Evolutionary conservation across 371 early-diverging fungal genomes (phyloP).

Genomic region (Mucor lusitanicus): DNA sequence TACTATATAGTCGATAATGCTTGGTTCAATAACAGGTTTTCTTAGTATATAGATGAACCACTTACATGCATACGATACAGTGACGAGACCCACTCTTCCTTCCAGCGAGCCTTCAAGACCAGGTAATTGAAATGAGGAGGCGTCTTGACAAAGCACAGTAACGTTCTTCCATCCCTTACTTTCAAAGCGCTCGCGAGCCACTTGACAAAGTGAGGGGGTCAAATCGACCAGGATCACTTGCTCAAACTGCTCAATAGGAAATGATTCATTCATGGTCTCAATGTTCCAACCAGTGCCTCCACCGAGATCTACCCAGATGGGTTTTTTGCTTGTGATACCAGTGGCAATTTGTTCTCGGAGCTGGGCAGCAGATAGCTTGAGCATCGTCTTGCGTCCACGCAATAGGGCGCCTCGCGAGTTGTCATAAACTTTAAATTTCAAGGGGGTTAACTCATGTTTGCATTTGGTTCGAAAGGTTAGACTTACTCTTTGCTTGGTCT

Average conservation of each 20-base stretch:
- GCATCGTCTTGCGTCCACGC: conserved; percentile 80
- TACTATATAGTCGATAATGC: conserved; percentile 35
- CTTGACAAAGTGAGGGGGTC: conserved; percentile 78
- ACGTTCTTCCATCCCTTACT: conserved; percentile 81
- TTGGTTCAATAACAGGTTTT: neutral
- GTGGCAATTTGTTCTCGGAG: conserved; percentile 53
- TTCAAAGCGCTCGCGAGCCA: conserved; percentile 77
- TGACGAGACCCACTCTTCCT: conserved; percentile 74
- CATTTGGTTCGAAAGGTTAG: neutral
- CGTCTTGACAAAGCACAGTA: conserved; percentile 80
- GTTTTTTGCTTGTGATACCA: conserved; percentile 32
- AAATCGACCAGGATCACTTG: conserved; percentile 83
- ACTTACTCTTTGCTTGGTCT: conserved; percentile 72
- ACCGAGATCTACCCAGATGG: conserved; percentile 83
- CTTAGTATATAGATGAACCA: neutral
- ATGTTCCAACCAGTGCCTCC: conserved; percentile 91
- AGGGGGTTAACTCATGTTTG: neutral
- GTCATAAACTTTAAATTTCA: conserved; percentile 55
- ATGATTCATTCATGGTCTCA: conserved; percentile 77
- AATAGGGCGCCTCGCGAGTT: conserved; percentile 65
- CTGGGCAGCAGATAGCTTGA: conserved; percentile 80
- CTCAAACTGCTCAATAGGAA: conserved; percentile 77
- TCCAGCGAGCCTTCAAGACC: conserved; percentile 47
- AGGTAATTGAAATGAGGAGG: conserved; percentile 66
- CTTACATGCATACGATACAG: conserved; percentile 82